Percentiles rank a stretch among this genome's conserved stretches.
These are phyloP conservation scores for Didymellaceae sp. DNA, from an alignment of 2,329 filamentous ascomycete species.

Conservation along the genomic window DNA sequence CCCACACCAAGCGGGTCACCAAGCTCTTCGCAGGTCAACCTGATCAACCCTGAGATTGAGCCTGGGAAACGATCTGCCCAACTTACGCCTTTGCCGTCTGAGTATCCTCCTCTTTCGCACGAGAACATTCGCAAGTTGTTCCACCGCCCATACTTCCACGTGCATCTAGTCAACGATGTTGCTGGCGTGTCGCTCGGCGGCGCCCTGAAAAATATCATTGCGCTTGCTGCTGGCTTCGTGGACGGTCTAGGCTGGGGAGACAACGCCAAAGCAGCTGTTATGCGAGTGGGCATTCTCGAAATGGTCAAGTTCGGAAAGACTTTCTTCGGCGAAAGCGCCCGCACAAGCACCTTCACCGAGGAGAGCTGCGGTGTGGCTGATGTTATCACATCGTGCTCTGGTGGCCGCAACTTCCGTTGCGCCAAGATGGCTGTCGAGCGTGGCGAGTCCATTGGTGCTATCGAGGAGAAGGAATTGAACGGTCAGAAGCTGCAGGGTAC, in stretches of 20 bases:
- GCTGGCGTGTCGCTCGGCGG: conserved; percentile 94
- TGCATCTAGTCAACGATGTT: conserved; percentile 92
- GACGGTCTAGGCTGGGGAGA: conserved; percentile 97
- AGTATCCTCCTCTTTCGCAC: conserved; percentile 88
- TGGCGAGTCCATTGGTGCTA: conserved; percentile 80
- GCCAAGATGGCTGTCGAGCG: conserved; percentile 86
- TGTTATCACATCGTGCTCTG: conserved; percentile 90
- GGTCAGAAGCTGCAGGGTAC: conserved; percentile 97
- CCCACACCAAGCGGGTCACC: conserved; percentile 65
- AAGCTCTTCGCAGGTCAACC: conserved; percentile 56
- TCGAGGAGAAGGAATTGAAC: conserved; percentile 89
- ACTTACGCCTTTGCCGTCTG: conserved; percentile 76
- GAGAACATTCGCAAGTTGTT: conserved; percentile 83
- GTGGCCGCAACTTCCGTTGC: conserved; percentile 92
- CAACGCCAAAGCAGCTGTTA: conserved; percentile 98
- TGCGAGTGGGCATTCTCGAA: conserved; percentile 93
- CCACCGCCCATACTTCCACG: conserved; percentile 97
- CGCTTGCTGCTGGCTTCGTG: conserved; percentile 91
- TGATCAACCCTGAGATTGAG: conserved; percentile 59
- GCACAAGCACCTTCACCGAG: conserved; percentile 90
- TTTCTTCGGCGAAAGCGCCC: conserved; percentile 86
- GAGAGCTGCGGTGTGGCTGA: conserved; percentile 95
- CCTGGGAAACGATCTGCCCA: conserved; percentile 68
- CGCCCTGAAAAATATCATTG: conserved; percentile 96
- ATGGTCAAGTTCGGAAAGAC: conserved; percentile 95